These are phyloP conservation scores for Pseudevernia furfuracea DNA, from an alignment of 495 filamentous ascomycete species.

Conservation along the genomic window DNA sequence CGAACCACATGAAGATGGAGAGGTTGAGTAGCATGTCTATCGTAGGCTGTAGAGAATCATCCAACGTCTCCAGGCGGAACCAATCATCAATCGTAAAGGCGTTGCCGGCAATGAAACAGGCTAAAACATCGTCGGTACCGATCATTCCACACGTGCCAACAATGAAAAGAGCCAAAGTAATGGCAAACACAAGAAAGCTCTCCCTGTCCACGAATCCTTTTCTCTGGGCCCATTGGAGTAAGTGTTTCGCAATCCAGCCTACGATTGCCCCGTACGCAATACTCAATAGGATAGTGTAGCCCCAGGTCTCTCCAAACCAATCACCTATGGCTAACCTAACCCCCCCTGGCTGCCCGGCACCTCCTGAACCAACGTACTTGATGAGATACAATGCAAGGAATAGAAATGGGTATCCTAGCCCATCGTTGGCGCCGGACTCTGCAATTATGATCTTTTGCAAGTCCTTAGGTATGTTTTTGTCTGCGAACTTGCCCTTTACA, in stretches of 20 bases:
- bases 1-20: constrained; percentile 85
- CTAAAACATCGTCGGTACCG: constrained; percentile 85
- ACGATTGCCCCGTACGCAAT: constrained; percentile 67
- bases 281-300: constrained; percentile 73
- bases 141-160: constrained; percentile 63
- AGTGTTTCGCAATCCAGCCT: constrained; percentile 72
- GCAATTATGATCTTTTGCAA: constrained; percentile 83
- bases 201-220: constrained; percentile 80
- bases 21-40: constrained; percentile 86
- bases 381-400: constrained; percentile 79
- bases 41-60: constrained; percentile 85
- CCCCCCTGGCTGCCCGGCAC: constrained; percentile 53
- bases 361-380: constrained; percentile 53
- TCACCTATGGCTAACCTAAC: constrained; percentile 57
- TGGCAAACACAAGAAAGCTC: constrained; percentile 84
- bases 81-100: constrained; percentile 88
- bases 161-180: constrained; percentile 69
- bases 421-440: constrained; percentile 87
- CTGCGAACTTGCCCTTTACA: constrained; percentile 89
- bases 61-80: constrained; percentile 80
- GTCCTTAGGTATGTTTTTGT: constrained; percentile 75
- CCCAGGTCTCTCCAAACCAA: constrained; percentile 87
- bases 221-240: constrained; percentile 78
- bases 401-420: constrained; percentile 86
- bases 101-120: constrained; percentile 91